These are phyloP conservation scores for Exophiala oligosperma DNA, from an alignment of 2,329 filamentous ascomycete species.

Conservation along the genomic window DNA sequence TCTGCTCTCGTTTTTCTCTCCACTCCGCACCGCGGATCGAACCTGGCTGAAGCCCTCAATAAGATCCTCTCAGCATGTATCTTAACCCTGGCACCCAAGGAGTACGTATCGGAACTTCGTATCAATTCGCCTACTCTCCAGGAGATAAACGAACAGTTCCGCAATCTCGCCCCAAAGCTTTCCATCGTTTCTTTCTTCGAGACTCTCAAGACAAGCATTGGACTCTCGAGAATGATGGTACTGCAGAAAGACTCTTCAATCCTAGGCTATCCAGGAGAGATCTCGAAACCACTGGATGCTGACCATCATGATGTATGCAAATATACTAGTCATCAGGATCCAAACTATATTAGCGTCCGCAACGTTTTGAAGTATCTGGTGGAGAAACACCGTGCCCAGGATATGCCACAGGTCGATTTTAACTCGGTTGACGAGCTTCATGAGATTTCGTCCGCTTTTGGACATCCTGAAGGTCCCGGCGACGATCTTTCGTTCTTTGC, in stretches of 20 bases:
- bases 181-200: conserved; percentile 50
- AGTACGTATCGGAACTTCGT: conserved; percentile 42
- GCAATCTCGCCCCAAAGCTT: conserved; percentile 38
- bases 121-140: conserved; percentile 38
- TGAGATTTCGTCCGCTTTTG: neutral
- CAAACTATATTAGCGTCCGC: conserved; percentile 28
- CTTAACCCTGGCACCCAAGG: conserved; percentile 29
- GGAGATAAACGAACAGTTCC: conserved; percentile 49
- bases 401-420: neutral
- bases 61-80: conserved; percentile 37
- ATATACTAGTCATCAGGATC: conserved; percentile 29
- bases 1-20: conserved; percentile 30
- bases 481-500: conserved; percentile 16
- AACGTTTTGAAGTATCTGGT: conserved; percentile 7
- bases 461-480: neutral
- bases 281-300: conserved; percentile 37
- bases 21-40: conserved; percentile 33
- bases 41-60: conserved; percentile 29
- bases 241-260: conserved; percentile 44
- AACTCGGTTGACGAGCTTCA: neutral
- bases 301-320: conserved; percentile 37
- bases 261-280: conserved; percentile 45
- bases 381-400: neutral
- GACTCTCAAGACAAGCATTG: conserved; percentile 31
- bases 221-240: neutral